phyloP scores from a whole-genome alignment of 192 early-diverging fungal species.

The Geosiphon pyriformis region DNA sequence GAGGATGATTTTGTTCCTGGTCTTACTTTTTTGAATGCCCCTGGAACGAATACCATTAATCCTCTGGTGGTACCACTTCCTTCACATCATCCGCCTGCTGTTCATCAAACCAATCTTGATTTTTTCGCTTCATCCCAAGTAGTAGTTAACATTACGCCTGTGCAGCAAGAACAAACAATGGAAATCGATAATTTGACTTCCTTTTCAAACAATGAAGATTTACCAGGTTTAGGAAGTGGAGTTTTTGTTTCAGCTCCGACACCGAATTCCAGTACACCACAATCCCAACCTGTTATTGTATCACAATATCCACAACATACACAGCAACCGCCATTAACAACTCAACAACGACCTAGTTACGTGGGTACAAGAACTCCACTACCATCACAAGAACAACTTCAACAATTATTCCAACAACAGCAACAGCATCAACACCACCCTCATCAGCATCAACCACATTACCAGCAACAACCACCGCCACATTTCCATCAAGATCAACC shows the following conservation, averaged over 20 bases:
- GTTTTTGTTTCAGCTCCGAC: no score
- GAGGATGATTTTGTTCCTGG: slow-evolving; percentile 7
- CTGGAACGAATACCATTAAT: background rate
- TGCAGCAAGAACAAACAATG: background rate
- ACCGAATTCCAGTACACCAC: background rate
- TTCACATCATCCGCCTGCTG: background rate
- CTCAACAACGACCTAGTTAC: background rate
- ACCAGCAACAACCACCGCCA: background rate
- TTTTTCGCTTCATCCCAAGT: background rate
- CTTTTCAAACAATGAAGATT: slow-evolving; percentile 9
- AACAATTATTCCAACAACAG: background rate
- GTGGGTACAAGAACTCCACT: background rate
- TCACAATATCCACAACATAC: background rate
- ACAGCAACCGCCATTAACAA: background rate
- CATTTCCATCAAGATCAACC: no score
- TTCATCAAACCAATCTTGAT: background rate
- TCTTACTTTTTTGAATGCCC: background rate
- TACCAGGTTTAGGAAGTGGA: slow-evolving; percentile 4
- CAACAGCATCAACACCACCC: background rate
- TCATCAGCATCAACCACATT: background rate
- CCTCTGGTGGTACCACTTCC: background rate
- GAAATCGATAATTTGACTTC: background rate
- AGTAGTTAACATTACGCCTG: background rate
- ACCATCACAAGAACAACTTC: background rate
- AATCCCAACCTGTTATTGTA: background rate